Evolutionary conservation across 306 rosid genomes (phyloP).

Genomic region (Vigna reflexopilosa): DNA sequence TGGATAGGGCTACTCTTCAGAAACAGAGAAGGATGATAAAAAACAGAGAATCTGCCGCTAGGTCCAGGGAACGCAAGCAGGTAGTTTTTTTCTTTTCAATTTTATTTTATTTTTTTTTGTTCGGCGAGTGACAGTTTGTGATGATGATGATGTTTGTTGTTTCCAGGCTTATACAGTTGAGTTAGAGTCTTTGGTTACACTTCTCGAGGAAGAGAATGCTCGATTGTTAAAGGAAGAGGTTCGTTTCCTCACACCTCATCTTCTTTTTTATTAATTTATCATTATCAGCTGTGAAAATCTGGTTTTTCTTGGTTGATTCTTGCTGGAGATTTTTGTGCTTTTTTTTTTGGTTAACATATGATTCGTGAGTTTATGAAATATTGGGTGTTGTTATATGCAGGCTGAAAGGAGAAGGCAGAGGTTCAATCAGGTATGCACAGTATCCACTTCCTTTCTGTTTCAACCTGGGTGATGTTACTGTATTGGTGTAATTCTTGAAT

Average conservation of each 20-base stretch:
- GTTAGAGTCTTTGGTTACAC: slow-evolving; percentile 72
- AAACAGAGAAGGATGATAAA: slow-evolving; percentile 90
- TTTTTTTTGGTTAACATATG: not conserved
- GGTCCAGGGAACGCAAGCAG: slow-evolving; percentile 97
- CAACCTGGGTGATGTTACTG: not conserved
- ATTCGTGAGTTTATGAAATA: not conserved
- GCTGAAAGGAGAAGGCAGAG: slow-evolving; percentile 62
- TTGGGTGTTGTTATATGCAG: slow-evolving; percentile 69
- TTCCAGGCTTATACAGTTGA: slow-evolving; percentile 79
- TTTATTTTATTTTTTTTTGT: not conserved
- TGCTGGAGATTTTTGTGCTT: not conserved
- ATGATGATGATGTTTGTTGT: no score
- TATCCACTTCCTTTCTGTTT: not conserved
- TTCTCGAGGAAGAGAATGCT: slow-evolving; percentile 74
- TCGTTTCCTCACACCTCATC: not conserved
- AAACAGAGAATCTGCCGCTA: slow-evolving; percentile 91
- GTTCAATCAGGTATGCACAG: slow-evolving; percentile 58
- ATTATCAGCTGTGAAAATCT: no score
- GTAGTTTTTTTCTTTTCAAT: slow-evolving; percentile 18
- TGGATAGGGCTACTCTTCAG: slow-evolving; percentile 82
- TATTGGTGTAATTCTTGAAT: not conserved
- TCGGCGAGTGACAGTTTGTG: no score
- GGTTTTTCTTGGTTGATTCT: not conserved
- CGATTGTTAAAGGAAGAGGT: slow-evolving; percentile 66
- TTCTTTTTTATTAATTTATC: not conserved